Evolutionary conservation across 768 basidiomycete species (phyloP).

Genomic region (Mycena crocata): DNA sequence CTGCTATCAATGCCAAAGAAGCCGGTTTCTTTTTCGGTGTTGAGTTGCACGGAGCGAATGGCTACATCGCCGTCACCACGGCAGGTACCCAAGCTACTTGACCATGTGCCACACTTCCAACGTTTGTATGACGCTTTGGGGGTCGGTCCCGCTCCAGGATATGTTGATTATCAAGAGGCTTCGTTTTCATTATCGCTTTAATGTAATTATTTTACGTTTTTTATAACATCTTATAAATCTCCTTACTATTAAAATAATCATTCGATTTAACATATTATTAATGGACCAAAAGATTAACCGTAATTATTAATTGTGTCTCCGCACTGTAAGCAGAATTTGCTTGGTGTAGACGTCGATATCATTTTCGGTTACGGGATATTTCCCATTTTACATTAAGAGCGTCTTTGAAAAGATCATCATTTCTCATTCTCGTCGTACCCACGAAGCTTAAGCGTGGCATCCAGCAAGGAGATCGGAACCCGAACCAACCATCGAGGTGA

Average conservation of each 20-base stretch:
- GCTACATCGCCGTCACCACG: too few relatives aligned
- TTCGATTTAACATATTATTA: too few relatives aligned
- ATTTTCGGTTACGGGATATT: background rate
- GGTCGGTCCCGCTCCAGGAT: constrained; percentile 45
- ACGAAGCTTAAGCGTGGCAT: constrained; percentile 38
- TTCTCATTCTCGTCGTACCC: background rate
- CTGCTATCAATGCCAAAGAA: background rate
- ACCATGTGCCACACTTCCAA: too few relatives aligned
- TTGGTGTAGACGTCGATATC: too few relatives aligned
- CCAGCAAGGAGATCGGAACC: constrained; percentile 45
- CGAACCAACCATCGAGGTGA: constrained; percentile 53
- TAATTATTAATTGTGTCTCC: too few relatives aligned
- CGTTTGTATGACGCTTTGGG: constrained; percentile 40
- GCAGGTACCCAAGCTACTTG: too few relatives aligned
- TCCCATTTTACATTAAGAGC: background rate
- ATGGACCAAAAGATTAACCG: too few relatives aligned
- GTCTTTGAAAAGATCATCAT: background rate
- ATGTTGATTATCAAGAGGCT: constrained; percentile 52
- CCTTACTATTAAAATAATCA: too few relatives aligned
- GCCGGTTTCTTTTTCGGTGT: background rate
- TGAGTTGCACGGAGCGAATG: too few relatives aligned
- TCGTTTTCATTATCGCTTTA: background rate
- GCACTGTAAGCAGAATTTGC: too few relatives aligned
- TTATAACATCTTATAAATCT: too few relatives aligned
- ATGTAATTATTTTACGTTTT: background rate